Evolutionary conservation across 305 asterid genomes (phyloP).

Genomic region (Solanum hybrid): DNA sequence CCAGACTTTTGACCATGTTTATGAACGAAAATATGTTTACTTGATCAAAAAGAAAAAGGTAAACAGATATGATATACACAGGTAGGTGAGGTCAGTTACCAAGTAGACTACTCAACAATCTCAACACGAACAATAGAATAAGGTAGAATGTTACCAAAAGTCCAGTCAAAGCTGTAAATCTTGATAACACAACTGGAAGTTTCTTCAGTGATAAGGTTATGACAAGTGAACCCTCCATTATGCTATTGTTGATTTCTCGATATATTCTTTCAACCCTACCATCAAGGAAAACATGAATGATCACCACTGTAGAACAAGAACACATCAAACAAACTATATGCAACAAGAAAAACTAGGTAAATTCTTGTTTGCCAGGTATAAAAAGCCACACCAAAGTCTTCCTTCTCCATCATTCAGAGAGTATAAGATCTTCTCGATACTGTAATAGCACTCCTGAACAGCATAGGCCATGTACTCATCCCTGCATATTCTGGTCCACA

Average conservation of each 20-base stretch:
- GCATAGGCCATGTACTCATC: slow-evolving; percentile 99
- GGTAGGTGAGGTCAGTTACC: neutral
- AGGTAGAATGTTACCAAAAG: slow-evolving; percentile 55
- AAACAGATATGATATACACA: neutral
- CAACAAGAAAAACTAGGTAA: neutral
- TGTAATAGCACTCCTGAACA: slow-evolving; percentile 90
- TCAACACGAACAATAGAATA: neutral
- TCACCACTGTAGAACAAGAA: neutral
- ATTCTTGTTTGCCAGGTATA: slow-evolving; percentile 5
- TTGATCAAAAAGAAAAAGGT: neutral
- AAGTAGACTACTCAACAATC: neutral
- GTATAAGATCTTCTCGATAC: slow-evolving; percentile 78
- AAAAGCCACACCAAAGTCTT: slow-evolving; percentile 60
- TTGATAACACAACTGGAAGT: slow-evolving; percentile 78
- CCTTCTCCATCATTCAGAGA: slow-evolving; percentile 97
- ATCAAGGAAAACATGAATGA: neutral
- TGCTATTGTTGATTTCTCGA: slow-evolving; percentile 83
- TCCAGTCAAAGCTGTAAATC: slow-evolving; percentile 95
- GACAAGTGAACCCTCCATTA: slow-evolving; percentile 79
- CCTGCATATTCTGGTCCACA: slow-evolving; percentile 84
- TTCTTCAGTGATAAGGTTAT: slow-evolving; percentile 64
- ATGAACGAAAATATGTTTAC: neutral
- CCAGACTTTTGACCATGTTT: neutral
- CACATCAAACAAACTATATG: neutral
- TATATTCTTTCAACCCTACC: slow-evolving; percentile 93